Conservation (phyloP, 352 stramenopile species). For the Pythium brachiatum region DNA sequence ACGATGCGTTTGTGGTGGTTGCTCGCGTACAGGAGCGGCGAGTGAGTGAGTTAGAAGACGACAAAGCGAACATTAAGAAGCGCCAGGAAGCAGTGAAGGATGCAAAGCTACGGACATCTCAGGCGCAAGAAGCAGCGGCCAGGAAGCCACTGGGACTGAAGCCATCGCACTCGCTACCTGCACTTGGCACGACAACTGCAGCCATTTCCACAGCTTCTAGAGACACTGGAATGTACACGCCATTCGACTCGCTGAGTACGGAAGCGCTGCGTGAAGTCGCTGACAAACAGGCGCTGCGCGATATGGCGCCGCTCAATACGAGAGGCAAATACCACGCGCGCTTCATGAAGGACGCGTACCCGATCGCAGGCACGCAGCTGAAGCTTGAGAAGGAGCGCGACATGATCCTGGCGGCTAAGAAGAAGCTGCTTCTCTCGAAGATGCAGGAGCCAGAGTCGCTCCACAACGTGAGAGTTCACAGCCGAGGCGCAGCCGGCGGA, state of each 20-base stretch:
- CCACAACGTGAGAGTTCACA: neutral
- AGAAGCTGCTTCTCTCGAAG: conserved; percentile 54
- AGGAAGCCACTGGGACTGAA: neutral
- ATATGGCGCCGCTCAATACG: conserved; percentile 45
- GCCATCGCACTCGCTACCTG: neutral
- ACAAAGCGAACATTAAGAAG: conserved; percentile 14
- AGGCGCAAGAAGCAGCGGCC: neutral
- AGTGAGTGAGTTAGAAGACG: conserved; percentile 16
- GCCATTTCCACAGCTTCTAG: neutral
- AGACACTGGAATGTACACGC: conserved; percentile 43
- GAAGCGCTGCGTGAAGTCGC: conserved; percentile 48
- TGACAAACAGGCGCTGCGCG: conserved; percentile 32
- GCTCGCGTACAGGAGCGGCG: conserved; percentile 16
- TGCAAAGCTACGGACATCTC: neutral
- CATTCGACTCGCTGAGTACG: conserved; percentile 38
- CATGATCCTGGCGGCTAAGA: conserved; percentile 55
- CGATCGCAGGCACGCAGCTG: conserved; percentile 69
- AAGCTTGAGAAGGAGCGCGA: conserved; percentile 66
- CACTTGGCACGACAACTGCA: neutral
- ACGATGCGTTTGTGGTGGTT: neutral
- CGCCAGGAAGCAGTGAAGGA: conserved; percentile 5
- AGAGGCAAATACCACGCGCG: conserved; percentile 66
- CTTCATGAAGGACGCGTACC: conserved; percentile 69
- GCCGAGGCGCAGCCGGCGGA: neutral
- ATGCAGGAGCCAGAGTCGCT: neutral